Conservation (phyloP, 208 protist genomes). For the Endotrypanum monterogeii region DNA sequence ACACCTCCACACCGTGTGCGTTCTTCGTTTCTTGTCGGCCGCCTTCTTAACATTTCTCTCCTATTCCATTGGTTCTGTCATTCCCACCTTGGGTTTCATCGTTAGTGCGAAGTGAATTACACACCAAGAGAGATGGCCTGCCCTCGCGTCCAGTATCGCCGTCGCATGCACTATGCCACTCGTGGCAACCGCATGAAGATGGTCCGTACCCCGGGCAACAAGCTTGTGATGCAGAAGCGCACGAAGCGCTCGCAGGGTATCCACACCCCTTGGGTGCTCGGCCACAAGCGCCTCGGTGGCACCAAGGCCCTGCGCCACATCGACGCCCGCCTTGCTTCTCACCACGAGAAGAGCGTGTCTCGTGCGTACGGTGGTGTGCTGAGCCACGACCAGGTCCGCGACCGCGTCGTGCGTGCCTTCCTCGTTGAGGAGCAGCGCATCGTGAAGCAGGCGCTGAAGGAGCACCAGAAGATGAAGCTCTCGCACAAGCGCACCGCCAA, state of each 20-base stretch:
- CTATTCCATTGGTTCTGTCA: neutral
- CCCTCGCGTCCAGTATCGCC: constrained; percentile 78
- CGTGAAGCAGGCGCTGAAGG: constrained; percentile 93
- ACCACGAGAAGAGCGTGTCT: constrained; percentile 95
- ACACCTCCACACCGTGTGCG: neutral
- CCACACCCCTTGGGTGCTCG: constrained; percentile 93
- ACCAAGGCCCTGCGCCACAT: constrained; percentile 93
- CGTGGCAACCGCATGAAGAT: constrained; percentile 83
- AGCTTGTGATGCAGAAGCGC: constrained; percentile 94
- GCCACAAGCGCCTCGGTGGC: constrained; percentile 91
- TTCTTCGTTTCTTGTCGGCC: neutral
- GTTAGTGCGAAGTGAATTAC: no score
- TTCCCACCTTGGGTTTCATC: neutral
- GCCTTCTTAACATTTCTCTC: neutral
- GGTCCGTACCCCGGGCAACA: constrained; percentile 91
- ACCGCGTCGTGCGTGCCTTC: constrained; percentile 98
- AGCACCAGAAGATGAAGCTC: constrained; percentile 69
- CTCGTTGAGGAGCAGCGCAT: constrained; percentile 99
- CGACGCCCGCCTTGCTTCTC: constrained; percentile 79
- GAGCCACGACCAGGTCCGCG: constrained; percentile 94
- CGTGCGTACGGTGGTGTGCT: constrained; percentile 97
- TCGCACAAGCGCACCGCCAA: constrained; percentile 66
- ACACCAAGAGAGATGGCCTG: constrained; percentile 23
- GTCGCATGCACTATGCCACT: constrained; percentile 81
- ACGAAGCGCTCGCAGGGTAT: constrained; percentile 94